A percentile compares a stretch with the other conserved stretches of the same genome.
These are phyloP conservation scores for Lycium barbarum DNA, from an alignment of 257 asterid species.

Conservation along the genomic window DNA sequence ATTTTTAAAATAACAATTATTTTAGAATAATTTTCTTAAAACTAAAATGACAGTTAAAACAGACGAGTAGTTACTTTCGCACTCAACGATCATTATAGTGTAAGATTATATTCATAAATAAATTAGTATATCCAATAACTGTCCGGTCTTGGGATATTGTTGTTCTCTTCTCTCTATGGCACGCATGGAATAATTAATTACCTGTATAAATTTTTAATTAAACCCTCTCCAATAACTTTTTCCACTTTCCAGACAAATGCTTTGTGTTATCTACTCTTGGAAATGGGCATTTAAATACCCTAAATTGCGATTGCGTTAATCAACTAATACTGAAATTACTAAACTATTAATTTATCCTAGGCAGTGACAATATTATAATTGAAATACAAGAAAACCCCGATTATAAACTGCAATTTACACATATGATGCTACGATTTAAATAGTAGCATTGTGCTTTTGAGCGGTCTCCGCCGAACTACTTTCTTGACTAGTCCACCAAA, in stretches of 20 bases:
- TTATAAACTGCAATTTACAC: not conserved
- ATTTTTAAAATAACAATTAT: no score
- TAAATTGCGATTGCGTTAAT: not conserved
- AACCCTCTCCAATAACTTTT: no score
- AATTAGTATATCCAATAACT: no score
- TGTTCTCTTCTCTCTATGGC: no score
- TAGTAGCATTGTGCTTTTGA: no score
- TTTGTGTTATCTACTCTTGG: not conserved
- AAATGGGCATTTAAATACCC: not conserved
- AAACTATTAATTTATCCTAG: not conserved
- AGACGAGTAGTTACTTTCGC: not conserved
- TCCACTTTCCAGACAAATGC: not conserved
- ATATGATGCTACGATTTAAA: no score
- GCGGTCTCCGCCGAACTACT: no score
- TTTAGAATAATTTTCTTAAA: not conserved
- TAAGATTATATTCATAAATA: not conserved
- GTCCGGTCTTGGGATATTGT: no score
- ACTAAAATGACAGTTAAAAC: no score
- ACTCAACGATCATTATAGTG: not conserved
- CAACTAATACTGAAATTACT: not conserved
- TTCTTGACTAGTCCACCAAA: not conserved
- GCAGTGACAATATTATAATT: not conserved
- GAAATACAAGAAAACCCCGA: not conserved
- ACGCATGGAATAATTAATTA: no score
- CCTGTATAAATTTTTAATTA: no score